Evolutionary conservation across 192 early-diverging fungal genomes (phyloP), one percentile per base, ranked within the genome.

Genomic region (Jimgerdemannia flammicorona): DNA sequence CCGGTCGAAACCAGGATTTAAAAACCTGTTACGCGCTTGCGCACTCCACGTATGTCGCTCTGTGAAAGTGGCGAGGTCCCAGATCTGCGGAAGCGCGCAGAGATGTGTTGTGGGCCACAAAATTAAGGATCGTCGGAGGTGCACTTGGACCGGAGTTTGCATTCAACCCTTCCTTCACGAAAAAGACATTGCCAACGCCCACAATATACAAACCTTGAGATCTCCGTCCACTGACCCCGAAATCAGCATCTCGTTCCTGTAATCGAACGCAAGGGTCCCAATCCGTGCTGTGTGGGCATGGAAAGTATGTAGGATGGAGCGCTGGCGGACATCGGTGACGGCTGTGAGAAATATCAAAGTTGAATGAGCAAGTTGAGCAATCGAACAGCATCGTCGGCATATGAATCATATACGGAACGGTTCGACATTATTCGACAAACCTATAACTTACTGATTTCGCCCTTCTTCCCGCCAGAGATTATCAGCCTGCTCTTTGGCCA

Each of bases 181-280:
- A 29, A 29, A 29, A 29, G 29, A 0, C 29, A 29, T 29, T 29
- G 29, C 29, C 29, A 29, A 29, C 29, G 29, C 29, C 29, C 11
- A 69, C 43, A 17, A 70, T 43, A 3, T 64, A 19, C 4, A 72
- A 78, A 87, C 88, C 83, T 91, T 91, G 63, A 92, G 80, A 66
- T 92, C 90, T 2, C 92, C 93, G 49, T 90, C 90, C 29, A 82
- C 81, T 1, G 91, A 91, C 29, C 93, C 92, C 39, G 91, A 91
- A 43, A 93, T 82, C 29, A 94, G 79, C 11, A 75, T 70, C 40
- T 87, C 79, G 18, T 88, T 87, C 17, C 81, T 79, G 20, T 85
- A 79, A 77, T 94, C 93, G 54, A 93, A 84, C 14, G 79, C 79
- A 11, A 94, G 81, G 18, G 93, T 86, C 49, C 86, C 69, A 54